Percentiles rank a stretch among this genome's conserved stretches.
Conservation (phyloP, 2,329 filamentous ascomycete genomes). For the Colletotrichum sp. region DNA sequence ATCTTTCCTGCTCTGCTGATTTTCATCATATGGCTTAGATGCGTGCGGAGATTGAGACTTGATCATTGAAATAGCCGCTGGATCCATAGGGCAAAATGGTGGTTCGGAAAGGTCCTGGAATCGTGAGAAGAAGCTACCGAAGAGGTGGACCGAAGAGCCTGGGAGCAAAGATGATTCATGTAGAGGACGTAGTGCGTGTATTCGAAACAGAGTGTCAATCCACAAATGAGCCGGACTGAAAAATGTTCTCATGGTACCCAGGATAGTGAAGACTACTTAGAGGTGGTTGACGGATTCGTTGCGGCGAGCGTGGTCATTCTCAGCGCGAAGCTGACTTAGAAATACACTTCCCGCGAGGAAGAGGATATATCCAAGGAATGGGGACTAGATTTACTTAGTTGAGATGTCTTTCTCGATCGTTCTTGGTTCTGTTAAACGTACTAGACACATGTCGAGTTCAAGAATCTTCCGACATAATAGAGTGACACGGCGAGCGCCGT, state of each 20-base stretch:
- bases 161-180: not conserved
- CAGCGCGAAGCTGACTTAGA: not conserved
- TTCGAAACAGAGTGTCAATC: not conserved
- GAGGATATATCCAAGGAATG: not conserved
- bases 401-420: not conserved
- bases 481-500: not conserved
- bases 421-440: not conserved
- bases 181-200: not conserved
- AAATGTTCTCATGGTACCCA: not conserved
- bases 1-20: not conserved
- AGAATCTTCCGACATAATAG: not conserved
- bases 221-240: not conserved
- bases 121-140: not conserved
- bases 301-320: not conserved
- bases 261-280: not conserved
- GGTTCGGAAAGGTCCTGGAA: not conserved
- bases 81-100: not conserved
- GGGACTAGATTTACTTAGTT: not conserved
- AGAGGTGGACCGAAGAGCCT: not conserved
- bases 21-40: not conserved
- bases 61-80: not conserved
- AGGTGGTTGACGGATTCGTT: not conserved
- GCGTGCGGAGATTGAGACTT: not conserved
- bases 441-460: not conserved
- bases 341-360: not conserved